These are phyloP conservation scores for Rosa hybrid DNA, from an alignment of 331 rosid species.

Conservation along the genomic window DNA sequence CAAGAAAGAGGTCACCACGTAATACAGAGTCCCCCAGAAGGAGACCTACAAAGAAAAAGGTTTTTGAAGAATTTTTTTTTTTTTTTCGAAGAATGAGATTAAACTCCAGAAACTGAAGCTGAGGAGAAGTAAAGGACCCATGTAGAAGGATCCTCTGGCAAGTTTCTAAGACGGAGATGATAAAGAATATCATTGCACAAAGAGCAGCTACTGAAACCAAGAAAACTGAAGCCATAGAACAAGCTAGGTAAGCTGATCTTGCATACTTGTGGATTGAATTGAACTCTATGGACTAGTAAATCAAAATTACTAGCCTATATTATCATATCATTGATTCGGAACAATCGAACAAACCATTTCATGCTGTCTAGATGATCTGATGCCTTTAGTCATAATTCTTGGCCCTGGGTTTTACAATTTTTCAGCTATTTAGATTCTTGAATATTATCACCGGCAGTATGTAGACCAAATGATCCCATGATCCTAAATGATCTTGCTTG, in stretches of 20 bases:
- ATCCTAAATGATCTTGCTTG: not conserved
- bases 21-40: constrained; percentile 36
- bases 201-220: constrained; percentile 69
- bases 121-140: constrained; percentile 59
- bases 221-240: constrained; percentile 69
- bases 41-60: constrained; percentile 43
- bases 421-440: not conserved
- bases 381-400: not conserved
- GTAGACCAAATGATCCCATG: not conserved
- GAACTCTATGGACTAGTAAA: not conserved
- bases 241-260: constrained; percentile 64
- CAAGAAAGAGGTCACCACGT: constrained; percentile 56
- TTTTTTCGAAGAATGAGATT: no score
- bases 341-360: not conserved
- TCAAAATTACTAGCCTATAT: not conserved
- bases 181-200: constrained; percentile 81
- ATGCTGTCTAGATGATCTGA: not conserved
- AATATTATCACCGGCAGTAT: not conserved
- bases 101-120: constrained; percentile 24
- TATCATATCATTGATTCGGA: not conserved
- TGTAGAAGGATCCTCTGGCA: constrained; percentile 82
- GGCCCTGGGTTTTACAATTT: no score
- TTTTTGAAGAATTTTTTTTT: constrained; percentile 23
- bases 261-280: not conserved
- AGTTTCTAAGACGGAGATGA: constrained; percentile 87